Evolutionary conservation across 305 asterid genomes (phyloP).

Genomic region (Fraxinus sp.): DNA sequence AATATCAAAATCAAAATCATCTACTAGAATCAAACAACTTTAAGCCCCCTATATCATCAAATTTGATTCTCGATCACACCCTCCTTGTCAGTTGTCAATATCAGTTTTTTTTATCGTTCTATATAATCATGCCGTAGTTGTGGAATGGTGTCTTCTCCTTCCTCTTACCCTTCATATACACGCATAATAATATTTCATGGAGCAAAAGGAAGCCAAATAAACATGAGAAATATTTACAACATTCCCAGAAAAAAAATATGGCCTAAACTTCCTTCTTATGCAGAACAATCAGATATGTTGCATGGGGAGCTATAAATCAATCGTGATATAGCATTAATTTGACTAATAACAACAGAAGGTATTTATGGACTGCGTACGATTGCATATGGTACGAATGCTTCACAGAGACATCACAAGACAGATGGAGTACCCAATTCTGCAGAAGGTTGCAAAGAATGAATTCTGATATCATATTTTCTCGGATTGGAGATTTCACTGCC

Average conservation of each 20-base stretch:
- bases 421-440: neutral
- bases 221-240: neutral
- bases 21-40: neutral
- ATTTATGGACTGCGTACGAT: neutral
- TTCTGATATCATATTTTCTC: slow-evolving; percentile 31
- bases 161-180: neutral
- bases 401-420: neutral
- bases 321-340: neutral
- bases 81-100: neutral
- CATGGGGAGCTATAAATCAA: neutral
- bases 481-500: slow-evolving; percentile 24
- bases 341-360: neutral
- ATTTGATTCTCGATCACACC: neutral
- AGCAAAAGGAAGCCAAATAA: neutral
- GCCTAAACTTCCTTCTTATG: neutral
- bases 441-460: slow-evolving; percentile 38
- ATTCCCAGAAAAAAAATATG: neutral
- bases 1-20: neutral
- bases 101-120: neutral
- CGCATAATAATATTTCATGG: neutral
- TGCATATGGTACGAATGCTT: neutral
- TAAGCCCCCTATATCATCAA: neutral
- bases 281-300: neutral
- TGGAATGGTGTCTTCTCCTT: neutral
- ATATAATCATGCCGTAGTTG: neutral